Percentiles rank a stretch among this genome's conserved stretches.
Conservation (phyloP, 805 yeast species). For the Saturnispora halmiae region DNA sequence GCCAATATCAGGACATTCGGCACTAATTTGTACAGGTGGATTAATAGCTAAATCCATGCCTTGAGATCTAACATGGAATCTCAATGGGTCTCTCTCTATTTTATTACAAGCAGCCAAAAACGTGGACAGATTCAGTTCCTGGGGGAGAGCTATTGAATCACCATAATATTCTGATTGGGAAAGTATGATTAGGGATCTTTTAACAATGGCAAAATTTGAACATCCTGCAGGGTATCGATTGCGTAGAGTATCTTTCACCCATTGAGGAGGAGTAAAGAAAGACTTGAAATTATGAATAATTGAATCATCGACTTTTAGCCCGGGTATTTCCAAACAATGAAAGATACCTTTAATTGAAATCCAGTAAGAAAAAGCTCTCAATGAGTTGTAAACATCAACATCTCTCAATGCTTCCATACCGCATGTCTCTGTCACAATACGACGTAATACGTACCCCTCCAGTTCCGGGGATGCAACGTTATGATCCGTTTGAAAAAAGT, state of each 20-base stretch:
- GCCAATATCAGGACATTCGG: conserved; percentile 12
- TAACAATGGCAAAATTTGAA: conserved; percentile 36
- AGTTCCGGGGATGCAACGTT: conserved; percentile 39
- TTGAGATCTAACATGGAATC: conserved; percentile 36
- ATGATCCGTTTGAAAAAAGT: conserved; percentile 49
- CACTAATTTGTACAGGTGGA: conserved; percentile 14
- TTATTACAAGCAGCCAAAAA: conserved; percentile 34
- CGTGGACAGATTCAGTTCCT: conserved; percentile 23
- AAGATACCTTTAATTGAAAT: conserved; percentile 42
- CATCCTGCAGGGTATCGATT: conserved; percentile 47
- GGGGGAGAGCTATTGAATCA: conserved; percentile 32
- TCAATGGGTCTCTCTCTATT: conserved; percentile 39
- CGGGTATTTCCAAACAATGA: conserved; percentile 32
- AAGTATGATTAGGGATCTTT: conserved; percentile 31
- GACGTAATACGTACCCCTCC: conserved; percentile 37
- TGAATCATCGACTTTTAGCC: conserved; percentile 29
- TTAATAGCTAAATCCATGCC: conserved; percentile 16
- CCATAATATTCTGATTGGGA: conserved; percentile 33
- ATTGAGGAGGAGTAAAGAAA: conserved; percentile 36
- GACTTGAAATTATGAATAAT: conserved; percentile 26
- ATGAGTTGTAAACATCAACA: conserved; percentile 36
- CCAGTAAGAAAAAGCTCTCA: conserved; percentile 48
- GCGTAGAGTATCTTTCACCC: conserved; percentile 32
- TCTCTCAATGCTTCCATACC: conserved; percentile 32
- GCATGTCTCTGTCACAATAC: conserved; percentile 31